Percentiles rank a stretch among this genome's conserved stretches.
Conservation (phyloP, 495 filamentous ascomycete genomes). For the Astrothelium macrocarpum region DNA sequence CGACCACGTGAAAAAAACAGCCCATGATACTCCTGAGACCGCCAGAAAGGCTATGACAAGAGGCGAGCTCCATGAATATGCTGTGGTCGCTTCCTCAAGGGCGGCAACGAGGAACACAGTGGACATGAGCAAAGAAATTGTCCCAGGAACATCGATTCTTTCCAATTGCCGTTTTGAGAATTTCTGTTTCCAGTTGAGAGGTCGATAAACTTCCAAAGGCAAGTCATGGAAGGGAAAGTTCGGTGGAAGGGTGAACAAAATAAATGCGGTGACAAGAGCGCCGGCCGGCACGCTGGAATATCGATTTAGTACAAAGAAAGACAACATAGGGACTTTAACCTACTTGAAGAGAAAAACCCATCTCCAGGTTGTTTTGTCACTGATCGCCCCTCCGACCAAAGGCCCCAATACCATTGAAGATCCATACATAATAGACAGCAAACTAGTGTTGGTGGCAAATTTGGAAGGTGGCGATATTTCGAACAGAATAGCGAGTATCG, state of each 20-base stretch:
- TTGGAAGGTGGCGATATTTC: not conserved
- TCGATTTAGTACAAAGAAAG: not conserved
- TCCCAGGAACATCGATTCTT: conserved; percentile 13
- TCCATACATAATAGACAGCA: not conserved
- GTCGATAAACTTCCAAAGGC: not conserved
- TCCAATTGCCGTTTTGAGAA: not conserved
- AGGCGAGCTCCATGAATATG: conserved; percentile 14
- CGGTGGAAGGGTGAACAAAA: conserved; percentile 10
- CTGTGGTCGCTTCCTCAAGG: conserved; percentile 13
- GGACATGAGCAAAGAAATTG: conserved; percentile 5
- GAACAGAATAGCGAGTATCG: not conserved
- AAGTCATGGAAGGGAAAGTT: conserved; percentile 11
- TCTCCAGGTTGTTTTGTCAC: conserved; percentile 6
- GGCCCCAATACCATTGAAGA: not conserved
- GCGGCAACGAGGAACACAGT: conserved; percentile 10
- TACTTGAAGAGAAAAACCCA: conserved; percentile 10
- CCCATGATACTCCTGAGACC: conserved; percentile 7
- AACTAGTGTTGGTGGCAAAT: not conserved
- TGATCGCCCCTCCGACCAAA: not conserved
- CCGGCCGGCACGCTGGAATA: conserved; percentile 8
- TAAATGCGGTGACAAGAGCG: conserved; percentile 5
- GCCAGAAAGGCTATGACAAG: conserved; percentile 11
- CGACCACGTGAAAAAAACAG: conserved; percentile 7
- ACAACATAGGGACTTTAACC: not conserved
- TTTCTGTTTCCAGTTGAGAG: not conserved